phyloP scores from a whole-genome alignment of 768 basidiomycete genomes.

The Boletus subcaerulescens region DNA sequence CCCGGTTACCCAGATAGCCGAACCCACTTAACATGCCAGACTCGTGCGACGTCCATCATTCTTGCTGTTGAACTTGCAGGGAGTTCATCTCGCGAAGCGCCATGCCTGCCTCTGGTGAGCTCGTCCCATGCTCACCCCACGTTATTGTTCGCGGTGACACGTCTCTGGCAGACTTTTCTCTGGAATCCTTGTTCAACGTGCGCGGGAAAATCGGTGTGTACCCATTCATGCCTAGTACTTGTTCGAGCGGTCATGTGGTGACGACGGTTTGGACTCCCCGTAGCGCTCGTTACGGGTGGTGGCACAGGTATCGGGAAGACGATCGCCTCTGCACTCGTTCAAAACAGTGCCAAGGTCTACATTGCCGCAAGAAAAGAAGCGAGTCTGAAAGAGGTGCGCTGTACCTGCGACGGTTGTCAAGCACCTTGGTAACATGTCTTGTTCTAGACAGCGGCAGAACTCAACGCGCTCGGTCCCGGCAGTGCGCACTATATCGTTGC shows the following conservation, averaged over 20 bases:
- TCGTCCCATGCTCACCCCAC: neutral
- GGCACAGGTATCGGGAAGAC: constrained; percentile 81
- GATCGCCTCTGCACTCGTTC: constrained; percentile 78
- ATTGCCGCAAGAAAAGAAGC: constrained; percentile 83
- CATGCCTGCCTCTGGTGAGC: constrained; percentile 19
- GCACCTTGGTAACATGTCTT: neutral
- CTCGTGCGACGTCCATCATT: neutral
- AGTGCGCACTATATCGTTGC: constrained; percentile 72
- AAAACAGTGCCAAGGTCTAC: constrained; percentile 87
- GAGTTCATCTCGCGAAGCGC: neutral
- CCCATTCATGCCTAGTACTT: constrained; percentile 8
- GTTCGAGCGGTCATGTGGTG: neutral
- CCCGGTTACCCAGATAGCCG: constrained; percentile 2
- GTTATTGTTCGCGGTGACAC: neutral
- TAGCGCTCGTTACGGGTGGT: constrained; percentile 81
- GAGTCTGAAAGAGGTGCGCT: constrained; percentile 67
- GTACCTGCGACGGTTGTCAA: constrained; percentile 32
- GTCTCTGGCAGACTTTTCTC: constrained; percentile 43
- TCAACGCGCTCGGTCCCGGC: constrained; percentile 60
- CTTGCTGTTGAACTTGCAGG: neutral
- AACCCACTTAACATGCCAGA: neutral
- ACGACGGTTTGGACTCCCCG: neutral
- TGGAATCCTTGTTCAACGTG: constrained; percentile 59
- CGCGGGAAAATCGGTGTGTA: constrained; percentile 61
- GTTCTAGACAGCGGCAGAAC: constrained; percentile 48